phyloP scores from a whole-genome alignment of 768 basidiomycete species.

The Dioszegia crocea region DNA sequence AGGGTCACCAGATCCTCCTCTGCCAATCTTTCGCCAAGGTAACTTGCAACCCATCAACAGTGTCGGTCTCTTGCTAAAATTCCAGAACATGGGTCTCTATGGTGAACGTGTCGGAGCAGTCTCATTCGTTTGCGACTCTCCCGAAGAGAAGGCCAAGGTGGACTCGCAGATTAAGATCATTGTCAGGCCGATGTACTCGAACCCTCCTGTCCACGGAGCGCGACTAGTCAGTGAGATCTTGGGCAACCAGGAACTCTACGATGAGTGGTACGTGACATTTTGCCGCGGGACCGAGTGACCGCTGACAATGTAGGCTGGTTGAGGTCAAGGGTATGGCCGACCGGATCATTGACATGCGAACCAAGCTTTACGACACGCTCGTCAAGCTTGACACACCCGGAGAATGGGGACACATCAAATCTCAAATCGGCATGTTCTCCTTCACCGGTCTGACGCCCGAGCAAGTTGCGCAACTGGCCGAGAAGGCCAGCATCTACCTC shows the following conservation, averaged over 20 bases:
- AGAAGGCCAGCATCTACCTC: constrained; percentile 49
- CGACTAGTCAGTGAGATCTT: constrained; percentile 48
- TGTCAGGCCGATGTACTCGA: constrained; percentile 95
- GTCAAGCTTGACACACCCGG: constrained; percentile 77
- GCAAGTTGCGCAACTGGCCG: constrained; percentile 47
- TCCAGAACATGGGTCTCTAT: constrained; percentile 90
- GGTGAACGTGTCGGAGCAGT: constrained; percentile 98
- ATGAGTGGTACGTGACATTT: constrained; percentile 40
- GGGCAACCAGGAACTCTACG: constrained; percentile 34
- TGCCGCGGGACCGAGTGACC: neutral
- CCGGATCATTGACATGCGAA: constrained; percentile 87
- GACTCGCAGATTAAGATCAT: constrained; percentile 94
- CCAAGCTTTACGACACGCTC: constrained; percentile 61
- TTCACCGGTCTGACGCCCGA: constrained; percentile 43
- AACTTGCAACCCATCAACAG: too few relatives aligned
- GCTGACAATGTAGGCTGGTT: constrained; percentile 29
- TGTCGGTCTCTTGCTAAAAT: neutral
- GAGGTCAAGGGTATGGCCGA: constrained; percentile 91
- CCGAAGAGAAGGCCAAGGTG: constrained; percentile 72
- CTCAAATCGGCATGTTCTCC: constrained; percentile 66
- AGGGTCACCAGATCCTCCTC: constrained; percentile 85
- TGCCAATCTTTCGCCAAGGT: constrained; percentile 92
- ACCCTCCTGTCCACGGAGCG: constrained; percentile 68
- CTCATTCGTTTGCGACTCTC: constrained; percentile 63
- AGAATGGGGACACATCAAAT: constrained; percentile 90